These are phyloP conservation scores for Astragalus glycyphyllos DNA, from an alignment of 306 rosid species.

Conservation along the genomic window DNA sequence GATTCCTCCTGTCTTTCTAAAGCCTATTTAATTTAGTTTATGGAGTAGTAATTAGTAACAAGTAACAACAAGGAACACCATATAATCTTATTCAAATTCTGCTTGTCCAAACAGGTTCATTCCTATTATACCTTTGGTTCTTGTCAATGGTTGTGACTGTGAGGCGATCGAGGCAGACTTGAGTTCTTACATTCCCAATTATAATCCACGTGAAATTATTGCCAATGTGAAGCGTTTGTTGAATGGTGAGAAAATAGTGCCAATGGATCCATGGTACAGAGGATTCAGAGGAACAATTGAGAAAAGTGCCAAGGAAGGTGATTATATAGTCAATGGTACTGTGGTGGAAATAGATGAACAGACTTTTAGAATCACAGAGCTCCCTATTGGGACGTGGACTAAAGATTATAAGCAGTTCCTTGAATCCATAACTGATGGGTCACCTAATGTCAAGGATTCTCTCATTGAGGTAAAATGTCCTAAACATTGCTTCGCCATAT, in stretches of 20 bases:
- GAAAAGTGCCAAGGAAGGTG: constrained; percentile 70
- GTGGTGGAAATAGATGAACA: constrained; percentile 68
- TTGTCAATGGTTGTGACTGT: constrained; percentile 94
- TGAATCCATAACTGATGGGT: constrained; percentile 68
- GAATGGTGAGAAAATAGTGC: constrained; percentile 58
- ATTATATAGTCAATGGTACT: constrained; percentile 67
- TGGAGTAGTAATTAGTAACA: background rate
- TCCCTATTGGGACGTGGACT: constrained; percentile 92
- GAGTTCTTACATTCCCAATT: constrained; percentile 91
- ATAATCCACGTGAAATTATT: constrained; percentile 85
- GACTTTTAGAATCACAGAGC: constrained; percentile 69
- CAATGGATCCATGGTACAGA: constrained; percentile 99
- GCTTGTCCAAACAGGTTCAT: constrained; percentile 61
- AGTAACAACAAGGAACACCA: background rate
- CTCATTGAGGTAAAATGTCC: constrained; percentile 65
- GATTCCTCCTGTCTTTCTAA: background rate
- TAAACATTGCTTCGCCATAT: background rate
- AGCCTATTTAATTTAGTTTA: background rate
- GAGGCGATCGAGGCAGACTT: constrained; percentile 94
- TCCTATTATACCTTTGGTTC: constrained; percentile 86
- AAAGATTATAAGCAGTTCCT: constrained; percentile 89
- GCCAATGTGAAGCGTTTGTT: constrained; percentile 77
- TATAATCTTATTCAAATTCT: background rate
- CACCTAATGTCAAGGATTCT: constrained; percentile 80
- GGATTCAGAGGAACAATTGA: constrained; percentile 81